Evolutionary conservation across 495 filamentous ascomycete species (phyloP).

Genomic region (Jackrogersella minutella): DNA sequence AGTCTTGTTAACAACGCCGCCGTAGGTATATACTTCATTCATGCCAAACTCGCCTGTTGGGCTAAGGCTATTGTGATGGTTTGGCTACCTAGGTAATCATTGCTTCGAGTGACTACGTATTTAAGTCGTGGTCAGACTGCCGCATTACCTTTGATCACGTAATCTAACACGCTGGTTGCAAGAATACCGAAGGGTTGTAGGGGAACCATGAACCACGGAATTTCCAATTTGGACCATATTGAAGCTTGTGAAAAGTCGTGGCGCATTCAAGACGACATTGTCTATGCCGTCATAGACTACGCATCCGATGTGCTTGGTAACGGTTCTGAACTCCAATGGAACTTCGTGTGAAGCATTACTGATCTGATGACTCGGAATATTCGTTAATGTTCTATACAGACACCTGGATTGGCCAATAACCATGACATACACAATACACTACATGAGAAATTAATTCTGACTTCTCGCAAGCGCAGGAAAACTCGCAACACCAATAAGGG

Average conservation of each 20-base stretch:
- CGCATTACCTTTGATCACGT: background rate
- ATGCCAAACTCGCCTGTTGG: conserved; percentile 8
- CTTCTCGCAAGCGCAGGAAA: background rate
- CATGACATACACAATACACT: background rate
- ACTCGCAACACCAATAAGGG: background rate
- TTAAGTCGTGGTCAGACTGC: background rate
- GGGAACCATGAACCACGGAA: no score
- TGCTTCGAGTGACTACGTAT: background rate
- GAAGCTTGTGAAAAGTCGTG: conserved; percentile 7
- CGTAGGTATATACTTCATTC: conserved; percentile 52
- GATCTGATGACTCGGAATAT: background rate
- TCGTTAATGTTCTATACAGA: background rate
- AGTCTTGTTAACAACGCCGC: no score
- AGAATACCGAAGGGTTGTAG: background rate
- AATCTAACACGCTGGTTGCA: background rate
- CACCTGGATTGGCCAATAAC: background rate
- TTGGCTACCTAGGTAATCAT: background rate
- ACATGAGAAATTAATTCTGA: conserved; percentile 2
- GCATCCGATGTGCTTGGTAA: background rate
- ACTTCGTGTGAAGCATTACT: background rate
- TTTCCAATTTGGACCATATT: background rate
- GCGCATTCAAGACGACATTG: conserved; percentile 2
- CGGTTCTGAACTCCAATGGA: background rate
- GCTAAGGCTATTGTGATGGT: conserved; percentile 4
- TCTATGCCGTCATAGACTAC: conserved; percentile 18